Base-by-base conservation (phyloP, 805 yeast genomes). In the Danielia oregonensis region DNA sequence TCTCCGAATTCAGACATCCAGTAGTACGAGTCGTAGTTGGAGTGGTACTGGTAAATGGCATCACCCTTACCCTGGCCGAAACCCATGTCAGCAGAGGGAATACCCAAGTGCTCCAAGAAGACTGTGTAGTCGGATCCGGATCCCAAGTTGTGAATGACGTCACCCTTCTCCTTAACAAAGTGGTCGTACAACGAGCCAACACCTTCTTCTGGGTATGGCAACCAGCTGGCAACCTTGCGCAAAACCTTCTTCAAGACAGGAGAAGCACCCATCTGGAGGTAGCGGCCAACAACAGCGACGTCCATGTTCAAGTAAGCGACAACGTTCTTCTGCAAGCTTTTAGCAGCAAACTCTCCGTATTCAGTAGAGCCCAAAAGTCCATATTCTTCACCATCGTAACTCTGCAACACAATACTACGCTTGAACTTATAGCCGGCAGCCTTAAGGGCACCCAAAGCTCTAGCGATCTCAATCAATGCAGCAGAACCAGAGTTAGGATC, bases 311-410 rank as follows among this genome's bases (percentile, higher is more conserved):
- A 51, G 52, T 84, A 84, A 0, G 85, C 86, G 25, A 82, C 69
- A 1, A 75, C 80, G 27, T 70, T 68, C 25, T 62, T 65, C 30
- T 67, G 62, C 23, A 84, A 55, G 19, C 50, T 49, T 17, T 63
- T 51, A 2, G 68, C 70, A 36, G 74, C 64, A 35, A 76, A 77
- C 54, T 84, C 91, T 5, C 81, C 87, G 63, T 71, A 83, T 49
- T 86, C 93, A 0, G 93, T 80, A 0, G 88, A 78, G 1, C 95
- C 95, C 19, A 86, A 44, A 35, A 78, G 61, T 0, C 84, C 91
- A 42, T 74, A 74, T 50, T 80, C 86, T 44, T 79, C 88, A 23
- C 86, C 94, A 57, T 86, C 95, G 88, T 88, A 86, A 18, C 85
- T 78, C 0, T 82, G 81, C 29, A 86, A 65, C 35, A 76, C 68